Evolutionary conservation across 495 filamentous ascomycete species (phyloP), one percentile per base, ranked within the genome.

Genomic region (Rusavskia elegans): DNA sequence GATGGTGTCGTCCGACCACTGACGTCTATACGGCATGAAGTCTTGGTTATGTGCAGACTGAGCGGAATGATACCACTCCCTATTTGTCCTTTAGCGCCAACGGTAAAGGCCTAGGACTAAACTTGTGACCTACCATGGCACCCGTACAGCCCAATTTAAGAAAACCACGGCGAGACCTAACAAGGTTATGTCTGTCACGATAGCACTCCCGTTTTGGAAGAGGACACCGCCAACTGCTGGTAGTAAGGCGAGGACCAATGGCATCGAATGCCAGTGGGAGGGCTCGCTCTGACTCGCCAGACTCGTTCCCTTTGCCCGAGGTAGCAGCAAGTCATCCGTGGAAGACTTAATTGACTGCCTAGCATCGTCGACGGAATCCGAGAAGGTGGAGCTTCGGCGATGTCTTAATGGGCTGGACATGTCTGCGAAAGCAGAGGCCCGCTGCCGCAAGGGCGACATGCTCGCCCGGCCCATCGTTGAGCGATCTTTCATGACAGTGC

Each of bases 31-130:
- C 19, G 52, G 54, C n/a, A 36, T 64, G 13, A 81, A 73, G 23
- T 66, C 63, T 45, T 63, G 62, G 25, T 27, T 27, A 30, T 76
- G 71, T 23, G 82, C 61, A 36, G 78, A 64, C 61, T 92, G 87
- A 1, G 89, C 84, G 1, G 84, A 78, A 51, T 82, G 76, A 67
- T 96, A 96, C 89, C 89, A 96, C 52, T 88, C 79, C 85, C 85
- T 89, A 39, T 16, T 10, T 21, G 14, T n/a, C 48, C 2, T 25
- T 58, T n/a, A 53, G 51, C 21, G 21, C 19, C 1, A 2, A 38
- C 27, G 8, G 0, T 21, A 9, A 19, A 14, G 20, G 35, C 1
- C 17, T 9, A 50, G 17, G 5, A 20, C 3, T 30, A 4, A n/a
- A 11, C 10, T 36, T 21, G 17, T 46, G 30, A 54, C 63, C 61